phyloP scores from a whole-genome alignment of 441 rosid genomes.

The Euphorbia schlechtendalii region DNA sequence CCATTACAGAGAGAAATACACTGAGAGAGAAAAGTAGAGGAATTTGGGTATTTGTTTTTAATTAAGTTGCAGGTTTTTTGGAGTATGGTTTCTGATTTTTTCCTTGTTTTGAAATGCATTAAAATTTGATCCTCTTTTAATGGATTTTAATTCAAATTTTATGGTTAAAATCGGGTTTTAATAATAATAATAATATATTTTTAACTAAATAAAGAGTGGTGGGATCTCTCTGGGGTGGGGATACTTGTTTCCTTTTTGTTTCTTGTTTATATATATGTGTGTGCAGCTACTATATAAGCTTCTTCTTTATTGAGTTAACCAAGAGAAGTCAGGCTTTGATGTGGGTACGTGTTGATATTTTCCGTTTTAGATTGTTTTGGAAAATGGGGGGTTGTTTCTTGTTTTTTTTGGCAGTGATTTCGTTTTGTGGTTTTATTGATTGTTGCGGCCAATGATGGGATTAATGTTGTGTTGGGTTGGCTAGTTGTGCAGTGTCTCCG shows the following conservation, averaged over 20 bases:
- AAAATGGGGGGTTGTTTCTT: neutral
- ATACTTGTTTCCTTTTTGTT: slow-evolving; percentile 6
- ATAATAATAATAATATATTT: neutral
- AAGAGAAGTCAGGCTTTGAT: slow-evolving; percentile 17
- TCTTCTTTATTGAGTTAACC: slow-evolving; percentile 11
- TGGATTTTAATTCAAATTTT: neutral
- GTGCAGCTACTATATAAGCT: neutral
- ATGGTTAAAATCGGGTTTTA: neutral
- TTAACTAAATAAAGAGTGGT: neutral
- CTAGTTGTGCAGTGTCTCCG: slow-evolving; percentile 6
- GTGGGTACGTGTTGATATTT: slow-evolving; percentile 35
- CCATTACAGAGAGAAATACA: slow-evolving; percentile 12
- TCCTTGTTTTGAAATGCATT: slow-evolving; percentile 14
- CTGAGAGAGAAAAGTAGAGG: slow-evolving; percentile 1
- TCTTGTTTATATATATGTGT: slow-evolving; percentile 23
- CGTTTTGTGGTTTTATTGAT: slow-evolving; percentile 2
- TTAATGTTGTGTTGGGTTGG: slow-evolving; percentile 12
- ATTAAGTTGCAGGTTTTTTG: slow-evolving; percentile 54
- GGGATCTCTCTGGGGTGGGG: slow-evolving; percentile 8
- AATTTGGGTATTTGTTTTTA: slow-evolving; percentile 1
- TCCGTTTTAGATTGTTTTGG: slow-evolving; percentile 14
- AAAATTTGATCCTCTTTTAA: neutral
- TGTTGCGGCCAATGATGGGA: slow-evolving; percentile 13
- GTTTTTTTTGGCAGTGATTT: slow-evolving; percentile 3
- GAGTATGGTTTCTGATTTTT: slow-evolving; percentile 46